A percentile compares a stretch with the other conserved stretches of the same genome.
phyloP scores from a whole-genome alignment of 306 rosid genomes.

The Psophocarpus tetragonolobus region DNA sequence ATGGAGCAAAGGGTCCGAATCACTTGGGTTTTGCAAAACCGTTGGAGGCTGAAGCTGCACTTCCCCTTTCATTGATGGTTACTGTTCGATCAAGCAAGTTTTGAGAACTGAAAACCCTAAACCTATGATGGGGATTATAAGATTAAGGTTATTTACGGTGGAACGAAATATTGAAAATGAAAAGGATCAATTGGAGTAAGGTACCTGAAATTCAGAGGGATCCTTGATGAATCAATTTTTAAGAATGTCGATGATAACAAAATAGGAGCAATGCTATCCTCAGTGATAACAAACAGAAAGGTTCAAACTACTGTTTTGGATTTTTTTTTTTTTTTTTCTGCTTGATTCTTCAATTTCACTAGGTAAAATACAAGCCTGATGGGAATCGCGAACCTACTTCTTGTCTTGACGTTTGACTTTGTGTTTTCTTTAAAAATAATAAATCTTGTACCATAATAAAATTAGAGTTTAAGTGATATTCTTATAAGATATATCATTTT shows the following conservation, averaged over 20 bases:
- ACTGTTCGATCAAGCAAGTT: constrained; percentile 24
- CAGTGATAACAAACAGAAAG: not conserved
- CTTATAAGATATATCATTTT: no score
- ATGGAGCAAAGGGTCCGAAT: constrained; percentile 80
- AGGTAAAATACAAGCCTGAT: not conserved
- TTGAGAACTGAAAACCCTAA: constrained; percentile 45
- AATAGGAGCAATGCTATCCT: not conserved
- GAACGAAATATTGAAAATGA: not conserved
- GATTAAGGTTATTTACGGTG: not conserved
- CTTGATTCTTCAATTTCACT: not conserved
- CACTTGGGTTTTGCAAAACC: constrained; percentile 58
- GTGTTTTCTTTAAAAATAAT: not conserved
- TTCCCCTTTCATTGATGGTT: constrained; percentile 69
- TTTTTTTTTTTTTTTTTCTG: not conserved
- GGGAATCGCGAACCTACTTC: constrained; percentile 13
- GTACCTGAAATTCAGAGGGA: constrained; percentile 35
- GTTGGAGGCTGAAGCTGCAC: constrained; percentile 78
- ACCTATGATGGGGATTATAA: constrained; percentile 10
- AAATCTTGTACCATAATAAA: not conserved
- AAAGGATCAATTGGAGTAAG: constrained; percentile 12
- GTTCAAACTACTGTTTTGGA: constrained; percentile 28
- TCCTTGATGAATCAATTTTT: constrained; percentile 12
- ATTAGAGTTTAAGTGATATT: no score
- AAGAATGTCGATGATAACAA: constrained; percentile 1
- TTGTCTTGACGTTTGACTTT: constrained; percentile 8